Conservation (phyloP, 768 basidiomycete genomes). For the Russula virescens region DNA sequence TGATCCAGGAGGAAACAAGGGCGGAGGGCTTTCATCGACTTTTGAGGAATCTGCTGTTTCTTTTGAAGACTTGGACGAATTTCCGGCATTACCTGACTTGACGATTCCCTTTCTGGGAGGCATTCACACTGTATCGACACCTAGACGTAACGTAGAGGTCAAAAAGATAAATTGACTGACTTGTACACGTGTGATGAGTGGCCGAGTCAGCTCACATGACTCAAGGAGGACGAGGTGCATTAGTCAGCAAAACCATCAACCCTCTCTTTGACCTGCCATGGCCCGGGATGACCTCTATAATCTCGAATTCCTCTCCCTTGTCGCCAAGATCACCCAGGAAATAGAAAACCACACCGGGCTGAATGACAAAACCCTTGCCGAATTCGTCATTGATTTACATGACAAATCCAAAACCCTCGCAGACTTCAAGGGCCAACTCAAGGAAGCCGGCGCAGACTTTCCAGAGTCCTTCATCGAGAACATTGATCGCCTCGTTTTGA, state of each 20-base stretch:
- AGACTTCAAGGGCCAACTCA: slow-evolving; percentile 77
- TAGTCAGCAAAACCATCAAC: slow-evolving; percentile 17
- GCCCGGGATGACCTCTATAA: slow-evolving; percentile 76
- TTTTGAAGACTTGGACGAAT: slow-evolving; percentile 54
- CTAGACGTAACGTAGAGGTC: too few relatives aligned
- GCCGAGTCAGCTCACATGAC: background rate
- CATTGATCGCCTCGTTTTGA: slow-evolving; percentile 90
- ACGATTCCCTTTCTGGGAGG: slow-evolving; percentile 71
- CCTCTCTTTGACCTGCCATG: slow-evolving; percentile 37
- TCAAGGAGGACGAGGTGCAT: background rate
- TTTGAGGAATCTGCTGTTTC: slow-evolving; percentile 19
- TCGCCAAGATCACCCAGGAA: slow-evolving; percentile 89
- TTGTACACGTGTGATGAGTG: too few relatives aligned
- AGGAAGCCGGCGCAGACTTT: slow-evolving; percentile 73
- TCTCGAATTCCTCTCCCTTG: slow-evolving; percentile 88
- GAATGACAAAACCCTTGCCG: slow-evolving; percentile 90
- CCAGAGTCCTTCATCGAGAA: slow-evolving; percentile 88
- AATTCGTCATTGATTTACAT: slow-evolving; percentile 91
- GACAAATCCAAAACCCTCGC: slow-evolving; percentile 70
- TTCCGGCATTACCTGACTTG: slow-evolving; percentile 87
- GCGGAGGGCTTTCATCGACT: slow-evolving; percentile 33
- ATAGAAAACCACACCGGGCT: slow-evolving; percentile 80
- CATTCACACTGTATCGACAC: slow-evolving; percentile 35
- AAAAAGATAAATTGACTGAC: too few relatives aligned
- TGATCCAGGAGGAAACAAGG: slow-evolving; percentile 76